Evolutionary conservation across 306 rosid species (phyloP).

Genomic region (Quercus rubra): DNA sequence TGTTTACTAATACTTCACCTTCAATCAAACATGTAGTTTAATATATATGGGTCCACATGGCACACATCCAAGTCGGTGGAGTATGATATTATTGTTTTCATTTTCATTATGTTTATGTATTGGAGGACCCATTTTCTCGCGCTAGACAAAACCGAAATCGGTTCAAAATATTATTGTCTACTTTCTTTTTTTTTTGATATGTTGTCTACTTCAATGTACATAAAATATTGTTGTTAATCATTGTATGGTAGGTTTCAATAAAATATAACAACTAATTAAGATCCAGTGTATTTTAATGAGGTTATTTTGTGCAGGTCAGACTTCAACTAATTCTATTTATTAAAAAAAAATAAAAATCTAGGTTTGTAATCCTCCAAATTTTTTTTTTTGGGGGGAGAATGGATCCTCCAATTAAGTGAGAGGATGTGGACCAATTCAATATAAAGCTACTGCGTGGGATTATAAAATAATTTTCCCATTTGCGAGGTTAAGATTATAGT

Average conservation of each 20-base stretch:
- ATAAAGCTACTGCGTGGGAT: background rate
- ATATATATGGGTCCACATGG: conserved; percentile 11
- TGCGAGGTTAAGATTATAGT: background rate
- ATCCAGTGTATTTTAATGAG: background rate
- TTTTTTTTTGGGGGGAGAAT: no score
- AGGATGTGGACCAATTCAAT: conserved; percentile 28
- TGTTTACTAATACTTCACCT: background rate
- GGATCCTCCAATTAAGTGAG: no score
- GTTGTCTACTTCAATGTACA: background rate
- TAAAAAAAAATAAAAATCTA: no score
- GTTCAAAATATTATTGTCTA: background rate
- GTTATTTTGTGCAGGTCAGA: conserved; percentile 15
- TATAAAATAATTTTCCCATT: background rate
- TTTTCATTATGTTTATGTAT: background rate
- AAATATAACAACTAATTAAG: background rate
- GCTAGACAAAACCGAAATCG: background rate
- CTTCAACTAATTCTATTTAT: background rate
- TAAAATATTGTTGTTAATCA: background rate
- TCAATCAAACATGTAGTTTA: background rate
- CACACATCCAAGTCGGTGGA: conserved; percentile 9
- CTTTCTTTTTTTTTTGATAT: no score
- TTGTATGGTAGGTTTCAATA: background rate
- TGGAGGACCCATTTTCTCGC: conserved; percentile 9
- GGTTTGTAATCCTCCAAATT: background rate
- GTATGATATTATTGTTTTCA: background rate